Base-by-base conservation (phyloP, 331 rosid species). In the Quercus tomentella region DNA sequence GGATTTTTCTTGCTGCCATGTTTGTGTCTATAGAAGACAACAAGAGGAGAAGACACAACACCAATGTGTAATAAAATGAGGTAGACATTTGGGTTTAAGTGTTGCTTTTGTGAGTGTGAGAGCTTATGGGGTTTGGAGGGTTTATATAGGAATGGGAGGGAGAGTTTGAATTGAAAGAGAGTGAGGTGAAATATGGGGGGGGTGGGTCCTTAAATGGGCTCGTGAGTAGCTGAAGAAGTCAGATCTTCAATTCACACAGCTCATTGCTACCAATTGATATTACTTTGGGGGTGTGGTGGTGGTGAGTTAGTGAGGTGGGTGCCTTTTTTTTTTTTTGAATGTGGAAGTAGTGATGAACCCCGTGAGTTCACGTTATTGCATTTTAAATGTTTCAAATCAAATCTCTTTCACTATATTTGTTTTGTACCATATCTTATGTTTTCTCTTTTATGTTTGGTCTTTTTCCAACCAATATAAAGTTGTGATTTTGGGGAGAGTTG, bases 181-280 rank as follows among this genome's bases (percentile, higher is more conserved):
- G 77, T 75, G 79, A 31, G 79, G 84, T 72, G 61, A 75, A 82
- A 73, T 41, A 41, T 14, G 30, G 30, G 3, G 30, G 30, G 8
- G 33, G 6, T 77, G 72, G 88, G 77, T 86, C 52, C 85, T 86
- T 95, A 92, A 95, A 90, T 92, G 82, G 85, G 92, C 91, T 84
- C 97, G 96, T 93, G 97, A 91, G 86, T 77, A 23, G 85, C 72
- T 79, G 90, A 75, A 66, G 82, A 43, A 73, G 79, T 82, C 90
- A 83, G 91, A 80, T 81, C 18, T 49, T 41, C 49, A 49, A 15
- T 65, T 78, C 10, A 61, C 82, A 84, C 93, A 85, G 87, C 89
- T 89, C 86, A 82, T 75, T 72, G 77, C 30, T 67, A 79, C 85
- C 82, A 79, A 41, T 41, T 76, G 45, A 61, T 72, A 72, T 86